These are phyloP conservation scores for Tuber magnatum DNA, from an alignment of 495 filamentous ascomycete genomes.

Conservation along the genomic window DNA sequence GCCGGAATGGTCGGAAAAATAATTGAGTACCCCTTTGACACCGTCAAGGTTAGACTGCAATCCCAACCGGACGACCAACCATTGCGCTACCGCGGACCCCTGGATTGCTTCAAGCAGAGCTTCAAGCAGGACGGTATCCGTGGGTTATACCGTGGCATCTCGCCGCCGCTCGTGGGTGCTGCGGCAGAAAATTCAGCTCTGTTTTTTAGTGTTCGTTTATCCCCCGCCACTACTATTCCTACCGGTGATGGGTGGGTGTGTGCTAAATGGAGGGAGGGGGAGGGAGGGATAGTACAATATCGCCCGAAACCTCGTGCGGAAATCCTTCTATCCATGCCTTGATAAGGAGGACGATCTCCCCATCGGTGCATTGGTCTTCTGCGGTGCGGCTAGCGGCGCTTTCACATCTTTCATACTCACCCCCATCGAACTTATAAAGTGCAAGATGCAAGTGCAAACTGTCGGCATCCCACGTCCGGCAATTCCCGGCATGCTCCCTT, in stretches of 20 bases:
- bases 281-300: constrained; percentile 50
- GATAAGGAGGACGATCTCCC: constrained; percentile 54
- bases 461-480: constrained; percentile 39
- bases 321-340: constrained; percentile 53
- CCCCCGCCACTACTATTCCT: not conserved
- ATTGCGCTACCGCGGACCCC: constrained; percentile 72
- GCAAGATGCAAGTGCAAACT: constrained; percentile 79
- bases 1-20: constrained; percentile 90
- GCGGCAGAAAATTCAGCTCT: constrained; percentile 89
- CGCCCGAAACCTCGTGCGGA: constrained; percentile 58
- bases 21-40: constrained; percentile 98
- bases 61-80: constrained; percentile 77
- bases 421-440: constrained; percentile 95
- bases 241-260: not conserved
- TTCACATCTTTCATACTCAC: constrained; percentile 86
- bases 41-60: constrained; percentile 80
- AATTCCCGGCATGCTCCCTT: constrained; percentile 38
- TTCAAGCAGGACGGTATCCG: constrained; percentile 62
- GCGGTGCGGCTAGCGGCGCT: constrained; percentile 78
- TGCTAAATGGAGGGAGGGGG: not conserved
- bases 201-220: constrained; percentile 65
- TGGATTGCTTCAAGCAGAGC: constrained; percentile 90
- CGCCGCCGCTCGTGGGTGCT: constrained; percentile 80
- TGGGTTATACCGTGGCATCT: constrained; percentile 88
- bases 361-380: constrained; percentile 62